phyloP scores from a whole-genome alignment of 345 rosid species.

The Populus ilicifolia region DNA sequence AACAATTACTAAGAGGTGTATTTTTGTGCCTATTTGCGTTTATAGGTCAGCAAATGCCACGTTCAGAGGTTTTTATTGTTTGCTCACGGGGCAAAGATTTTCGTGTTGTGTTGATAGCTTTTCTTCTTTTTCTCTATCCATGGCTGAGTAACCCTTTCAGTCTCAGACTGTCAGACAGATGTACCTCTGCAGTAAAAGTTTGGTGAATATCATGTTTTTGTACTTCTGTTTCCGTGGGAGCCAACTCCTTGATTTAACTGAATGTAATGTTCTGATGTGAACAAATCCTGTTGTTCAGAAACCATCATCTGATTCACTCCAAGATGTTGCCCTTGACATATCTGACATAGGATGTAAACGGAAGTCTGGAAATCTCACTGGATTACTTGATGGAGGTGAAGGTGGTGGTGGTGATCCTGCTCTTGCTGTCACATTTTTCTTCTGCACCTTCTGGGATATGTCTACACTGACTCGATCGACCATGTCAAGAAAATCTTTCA shows the following conservation, averaged over 20 bases:
- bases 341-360: conserved; percentile 44
- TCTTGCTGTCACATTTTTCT: conserved; percentile 25
- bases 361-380: conserved; percentile 37
- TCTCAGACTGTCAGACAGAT: no score
- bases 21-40: no score
- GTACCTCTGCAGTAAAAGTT: background rate
- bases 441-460: conserved; percentile 49
- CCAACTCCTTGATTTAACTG: background rate
- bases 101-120: no score
- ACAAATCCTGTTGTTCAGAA: conserved; percentile 22
- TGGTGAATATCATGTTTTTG: background rate
- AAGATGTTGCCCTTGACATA: conserved; percentile 23
- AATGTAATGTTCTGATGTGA: background rate
- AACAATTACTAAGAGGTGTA: no score
- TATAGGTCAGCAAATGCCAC: no score
- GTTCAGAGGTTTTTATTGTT: no score
- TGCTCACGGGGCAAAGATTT: no score
- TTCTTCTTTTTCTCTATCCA: no score
- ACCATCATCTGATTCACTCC: conserved; percentile 53
- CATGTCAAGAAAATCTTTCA: conserved; percentile 77
- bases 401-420: conserved; percentile 24
- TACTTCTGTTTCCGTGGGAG: background rate
- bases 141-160: no score
- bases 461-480: conserved; percentile 67
- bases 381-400: conserved; percentile 21